Conservation (phyloP, 2,329 filamentous ascomycete genomes). For the Intubia oerlemansii region DNA sequence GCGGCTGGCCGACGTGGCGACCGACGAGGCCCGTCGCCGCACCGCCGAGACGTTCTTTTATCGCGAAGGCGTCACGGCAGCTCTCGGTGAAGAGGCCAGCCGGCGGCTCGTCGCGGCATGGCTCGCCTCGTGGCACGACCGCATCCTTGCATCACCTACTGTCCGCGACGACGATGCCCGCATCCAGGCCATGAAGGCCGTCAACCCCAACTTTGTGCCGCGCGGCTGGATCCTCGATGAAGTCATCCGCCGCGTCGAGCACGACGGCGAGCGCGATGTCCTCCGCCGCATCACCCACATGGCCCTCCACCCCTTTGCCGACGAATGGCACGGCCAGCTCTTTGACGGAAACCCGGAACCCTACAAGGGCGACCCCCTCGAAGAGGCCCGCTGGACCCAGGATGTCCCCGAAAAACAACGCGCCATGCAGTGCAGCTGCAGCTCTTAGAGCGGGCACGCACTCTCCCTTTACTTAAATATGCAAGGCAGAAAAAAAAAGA, state of each 20-base stretch:
- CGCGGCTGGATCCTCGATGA: constrained; percentile 87
- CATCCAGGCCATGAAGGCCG: constrained; percentile 52
- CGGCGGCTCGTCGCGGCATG: constrained; percentile 50
- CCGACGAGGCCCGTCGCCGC: constrained; percentile 39
- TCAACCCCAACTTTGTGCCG: constrained; percentile 87
- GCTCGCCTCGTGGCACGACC: constrained; percentile 57
- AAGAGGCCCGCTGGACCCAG: constrained; percentile 66
- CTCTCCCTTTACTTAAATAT: too few species aligned
- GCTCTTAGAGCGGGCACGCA: constrained; percentile 45
- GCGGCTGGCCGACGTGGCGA: constrained; percentile 38
- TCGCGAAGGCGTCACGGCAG: constrained; percentile 38
- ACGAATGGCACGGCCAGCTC: constrained; percentile 39
- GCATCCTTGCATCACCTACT: constrained; percentile 41
- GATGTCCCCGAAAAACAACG: constrained; percentile 63
- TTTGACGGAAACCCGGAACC: constrained; percentile 20
- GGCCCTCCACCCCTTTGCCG: constrained; percentile 65
- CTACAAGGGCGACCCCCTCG: constrained; percentile 38
- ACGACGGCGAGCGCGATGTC: constrained; percentile 60
- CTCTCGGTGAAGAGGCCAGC: constrained; percentile 37
- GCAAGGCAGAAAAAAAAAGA: too few species aligned
- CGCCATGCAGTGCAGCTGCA: constrained; percentile 88
- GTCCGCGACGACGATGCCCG: constrained; percentile 36
- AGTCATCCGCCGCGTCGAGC: constrained; percentile 73
- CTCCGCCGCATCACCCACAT: constrained; percentile 62
- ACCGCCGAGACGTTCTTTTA: constrained; percentile 62